Evolutionary conservation across 345 rosid genomes (phyloP).

Genomic region (Eucalyptus urophylla): DNA sequence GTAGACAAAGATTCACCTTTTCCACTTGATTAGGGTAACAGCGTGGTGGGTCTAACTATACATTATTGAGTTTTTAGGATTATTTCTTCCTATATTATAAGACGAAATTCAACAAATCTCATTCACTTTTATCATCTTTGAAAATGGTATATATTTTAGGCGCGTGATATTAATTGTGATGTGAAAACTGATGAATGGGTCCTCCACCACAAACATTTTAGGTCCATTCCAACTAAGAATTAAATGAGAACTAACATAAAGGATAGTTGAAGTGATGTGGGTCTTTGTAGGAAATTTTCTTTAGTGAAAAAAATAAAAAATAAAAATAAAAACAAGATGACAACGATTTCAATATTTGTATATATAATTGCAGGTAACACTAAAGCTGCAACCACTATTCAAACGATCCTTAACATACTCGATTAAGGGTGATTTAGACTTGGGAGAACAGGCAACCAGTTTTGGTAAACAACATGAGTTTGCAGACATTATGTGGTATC

Average conservation of each 20-base stretch:
- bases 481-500: conserved; percentile 63
- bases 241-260: not conserved
- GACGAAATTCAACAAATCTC: not conserved
- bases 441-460: conserved; percentile 23
- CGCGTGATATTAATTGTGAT: not conserved
- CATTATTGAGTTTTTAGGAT: not conserved
- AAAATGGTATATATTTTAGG: not conserved
- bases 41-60: not conserved
- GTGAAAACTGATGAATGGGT: not conserved
- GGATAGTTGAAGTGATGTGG: not conserved
- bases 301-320: too few species aligned
- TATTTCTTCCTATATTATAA: not conserved
- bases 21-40: not conserved
- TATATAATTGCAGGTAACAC: conserved; percentile 34
- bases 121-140: not conserved
- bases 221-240: not conserved
- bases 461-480: conserved; percentile 63
- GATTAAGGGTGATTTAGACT: conserved; percentile 21
- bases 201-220: not conserved
- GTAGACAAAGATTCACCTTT: not conserved
- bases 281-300: not conserved
- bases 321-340: not conserved
- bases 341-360: not conserved
- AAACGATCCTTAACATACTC: conserved; percentile 43
- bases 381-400: conserved; percentile 50